Conservation (phyloP, 495 filamentous ascomycete genomes). For the Neurospora sp. region DNA sequence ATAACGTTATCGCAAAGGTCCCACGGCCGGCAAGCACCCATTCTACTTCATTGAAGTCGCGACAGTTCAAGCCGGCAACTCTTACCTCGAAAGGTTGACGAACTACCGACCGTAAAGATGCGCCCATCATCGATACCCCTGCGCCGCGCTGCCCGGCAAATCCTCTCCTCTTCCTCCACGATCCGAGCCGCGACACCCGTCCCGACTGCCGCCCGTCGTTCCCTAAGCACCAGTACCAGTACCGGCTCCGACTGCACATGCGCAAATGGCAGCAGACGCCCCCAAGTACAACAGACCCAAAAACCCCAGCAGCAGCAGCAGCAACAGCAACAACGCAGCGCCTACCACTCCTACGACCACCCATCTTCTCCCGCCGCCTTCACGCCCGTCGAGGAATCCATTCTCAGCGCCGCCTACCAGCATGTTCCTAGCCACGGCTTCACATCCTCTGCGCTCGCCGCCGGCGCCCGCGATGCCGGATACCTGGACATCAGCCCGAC, state of each 20-base stretch:
- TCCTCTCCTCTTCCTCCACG: not conserved
- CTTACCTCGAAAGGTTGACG: not conserved
- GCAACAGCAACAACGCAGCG: slow-evolving; percentile 13
- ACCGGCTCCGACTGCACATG: not conserved
- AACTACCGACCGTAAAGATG: not conserved
- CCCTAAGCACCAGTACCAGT: not conserved
- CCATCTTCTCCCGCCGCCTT: slow-evolving; percentile 50
- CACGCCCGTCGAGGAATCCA: slow-evolving; percentile 58
- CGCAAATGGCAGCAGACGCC: not conserved
- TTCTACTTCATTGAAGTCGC: not conserved
- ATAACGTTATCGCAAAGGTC: not conserved
- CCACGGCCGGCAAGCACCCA: not conserved
- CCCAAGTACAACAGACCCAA: not conserved
- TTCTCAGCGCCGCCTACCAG: slow-evolving; percentile 68
- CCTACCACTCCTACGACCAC: slow-evolving; percentile 68
- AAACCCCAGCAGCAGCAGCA: slow-evolving; percentile 1
- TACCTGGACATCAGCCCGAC: slow-evolving; percentile 81
- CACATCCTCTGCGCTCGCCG: slow-evolving; percentile 54
- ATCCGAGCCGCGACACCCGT: not conserved
- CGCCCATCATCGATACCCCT: not conserved
- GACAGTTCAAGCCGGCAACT: not conserved
- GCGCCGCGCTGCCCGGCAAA: not conserved
- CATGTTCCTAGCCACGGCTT: slow-evolving; percentile 82
- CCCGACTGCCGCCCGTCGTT: not conserved
- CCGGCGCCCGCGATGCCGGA: slow-evolving; percentile 71